phyloP scores from a whole-genome alignment of 2,329 filamentous ascomycete genomes.

The Colletotrichum sublineola region DNA sequence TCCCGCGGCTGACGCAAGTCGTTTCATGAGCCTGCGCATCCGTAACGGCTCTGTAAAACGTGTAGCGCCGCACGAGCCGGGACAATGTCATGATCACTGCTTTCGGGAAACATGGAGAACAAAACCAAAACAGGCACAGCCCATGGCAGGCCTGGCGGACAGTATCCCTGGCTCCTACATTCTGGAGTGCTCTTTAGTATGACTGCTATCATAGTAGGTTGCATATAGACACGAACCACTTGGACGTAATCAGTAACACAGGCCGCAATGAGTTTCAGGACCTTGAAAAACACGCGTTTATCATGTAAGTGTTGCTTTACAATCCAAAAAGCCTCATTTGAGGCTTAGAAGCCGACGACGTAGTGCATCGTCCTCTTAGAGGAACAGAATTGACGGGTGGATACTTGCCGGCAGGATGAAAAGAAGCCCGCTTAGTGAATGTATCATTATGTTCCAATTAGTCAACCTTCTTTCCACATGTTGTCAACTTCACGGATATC shows the following conservation, averaged over 20 bases:
- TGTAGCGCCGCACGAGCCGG: not conserved
- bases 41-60: not conserved
- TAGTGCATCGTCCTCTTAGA: not conserved
- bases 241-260: not conserved
- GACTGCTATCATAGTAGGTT: not conserved
- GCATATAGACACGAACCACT: not conserved
- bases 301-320: too few relatives aligned
- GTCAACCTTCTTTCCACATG: not conserved
- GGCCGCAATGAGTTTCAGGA: not conserved
- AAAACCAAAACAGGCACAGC: not conserved
- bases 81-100: not conserved
- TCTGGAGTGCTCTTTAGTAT: not conserved
- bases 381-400: not conserved
- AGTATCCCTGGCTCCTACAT: not conserved
- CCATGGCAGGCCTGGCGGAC: not conserved
- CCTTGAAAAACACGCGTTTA: not conserved
- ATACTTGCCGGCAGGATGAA: not conserved
- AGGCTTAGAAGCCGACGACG: not conserved
- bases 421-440: not conserved
- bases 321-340: not conserved
- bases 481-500: not conserved
- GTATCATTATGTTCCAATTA: not conserved
- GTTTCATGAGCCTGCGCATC: not conserved
- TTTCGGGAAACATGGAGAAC: not conserved
- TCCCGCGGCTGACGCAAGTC: not conserved